These are phyloP conservation scores for Dioscorea dumetorum DNA, from an alignment of 106 monocot species.

Conservation along the genomic window DNA sequence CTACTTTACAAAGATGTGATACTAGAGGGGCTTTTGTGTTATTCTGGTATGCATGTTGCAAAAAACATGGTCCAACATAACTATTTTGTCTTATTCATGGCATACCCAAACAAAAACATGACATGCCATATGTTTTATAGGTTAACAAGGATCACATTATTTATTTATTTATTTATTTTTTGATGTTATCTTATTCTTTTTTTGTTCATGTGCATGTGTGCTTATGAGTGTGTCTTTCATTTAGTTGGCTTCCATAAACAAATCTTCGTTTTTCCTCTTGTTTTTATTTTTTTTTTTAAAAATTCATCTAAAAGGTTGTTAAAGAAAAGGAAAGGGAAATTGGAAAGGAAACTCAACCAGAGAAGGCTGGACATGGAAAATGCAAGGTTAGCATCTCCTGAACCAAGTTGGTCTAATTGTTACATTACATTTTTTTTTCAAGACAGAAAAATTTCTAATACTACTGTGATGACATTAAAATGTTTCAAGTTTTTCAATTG, in stretches of 20 bases:
- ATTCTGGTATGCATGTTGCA: no score
- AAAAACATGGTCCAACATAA: no score
- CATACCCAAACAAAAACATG: no score
- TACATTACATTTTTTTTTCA: neutral
- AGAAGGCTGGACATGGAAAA: slow-evolving; percentile 3
- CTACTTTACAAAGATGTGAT: no score
- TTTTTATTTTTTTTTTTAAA: neutral
- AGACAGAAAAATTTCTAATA: neutral
- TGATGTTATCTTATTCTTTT: neutral
- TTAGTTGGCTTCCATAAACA: neutral
- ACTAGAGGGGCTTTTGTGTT: no score
- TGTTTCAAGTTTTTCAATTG: no score
- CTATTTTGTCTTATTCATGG: no score
- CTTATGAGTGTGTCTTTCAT: neutral
- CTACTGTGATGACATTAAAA: neutral
- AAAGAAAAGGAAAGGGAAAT: slow-evolving; percentile 15
- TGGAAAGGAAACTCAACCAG: slow-evolving; percentile 10
- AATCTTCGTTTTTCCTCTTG: neutral
- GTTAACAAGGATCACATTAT: no score
- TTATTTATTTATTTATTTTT: neutral
- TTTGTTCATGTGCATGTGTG: neutral
- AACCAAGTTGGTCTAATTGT: neutral
- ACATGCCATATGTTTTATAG: no score
- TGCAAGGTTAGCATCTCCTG: slow-evolving; percentile 18
- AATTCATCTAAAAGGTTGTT: slow-evolving; percentile 10